Evolutionary conservation across 2,329 filamentous ascomycete genomes (phyloP).

Genomic region (Geoglossum cookeanum): DNA sequence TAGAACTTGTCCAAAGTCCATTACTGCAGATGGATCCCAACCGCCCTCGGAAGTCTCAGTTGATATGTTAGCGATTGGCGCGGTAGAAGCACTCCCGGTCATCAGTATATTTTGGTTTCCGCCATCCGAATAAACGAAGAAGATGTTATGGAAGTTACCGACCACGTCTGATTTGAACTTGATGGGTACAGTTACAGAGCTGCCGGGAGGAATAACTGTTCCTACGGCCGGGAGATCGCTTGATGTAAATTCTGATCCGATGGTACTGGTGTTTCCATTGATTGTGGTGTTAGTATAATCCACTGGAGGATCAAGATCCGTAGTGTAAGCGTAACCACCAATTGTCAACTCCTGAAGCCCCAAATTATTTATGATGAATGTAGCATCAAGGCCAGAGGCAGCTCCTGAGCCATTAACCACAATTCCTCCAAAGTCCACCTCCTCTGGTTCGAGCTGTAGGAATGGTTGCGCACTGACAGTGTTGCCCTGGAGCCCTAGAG

Average conservation of each 20-base stretch:
- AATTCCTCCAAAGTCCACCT: slow-evolving; percentile 24
- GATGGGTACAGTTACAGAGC: slow-evolving; percentile 9
- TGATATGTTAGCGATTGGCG: slow-evolving; percentile 16
- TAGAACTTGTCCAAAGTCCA: slow-evolving; percentile 15
- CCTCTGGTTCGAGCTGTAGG: slow-evolving; percentile 19
- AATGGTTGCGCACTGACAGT: slow-evolving; percentile 21
- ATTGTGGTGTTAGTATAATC: not conserved
- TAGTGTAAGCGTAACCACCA: slow-evolving; percentile 13
- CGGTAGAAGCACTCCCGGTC: slow-evolving; percentile 16
- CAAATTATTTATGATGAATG: slow-evolving; percentile 19
- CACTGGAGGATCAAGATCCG: slow-evolving; percentile 9
- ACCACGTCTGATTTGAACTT: slow-evolving; percentile 17
- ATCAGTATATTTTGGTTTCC: slow-evolving; percentile 16
- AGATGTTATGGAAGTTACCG: slow-evolving; percentile 18
- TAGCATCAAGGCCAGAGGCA: not conserved
- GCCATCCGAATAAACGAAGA: slow-evolving; percentile 14
- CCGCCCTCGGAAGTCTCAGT: slow-evolving; percentile 20
- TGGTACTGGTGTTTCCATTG: not conserved
- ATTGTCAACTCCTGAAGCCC: slow-evolving; percentile 22
- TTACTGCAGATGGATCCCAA: slow-evolving; percentile 12
- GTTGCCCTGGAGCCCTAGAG: slow-evolving; percentile 13
- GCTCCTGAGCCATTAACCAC: slow-evolving; percentile 14
- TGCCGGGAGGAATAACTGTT: slow-evolving; percentile 8
- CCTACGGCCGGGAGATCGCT: slow-evolving; percentile 9
- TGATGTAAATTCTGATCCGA: slow-evolving; percentile 11